Evolutionary conservation across 2,329 filamentous ascomycete species (phyloP).

Genomic region (Lithohypha guttulata): DNA sequence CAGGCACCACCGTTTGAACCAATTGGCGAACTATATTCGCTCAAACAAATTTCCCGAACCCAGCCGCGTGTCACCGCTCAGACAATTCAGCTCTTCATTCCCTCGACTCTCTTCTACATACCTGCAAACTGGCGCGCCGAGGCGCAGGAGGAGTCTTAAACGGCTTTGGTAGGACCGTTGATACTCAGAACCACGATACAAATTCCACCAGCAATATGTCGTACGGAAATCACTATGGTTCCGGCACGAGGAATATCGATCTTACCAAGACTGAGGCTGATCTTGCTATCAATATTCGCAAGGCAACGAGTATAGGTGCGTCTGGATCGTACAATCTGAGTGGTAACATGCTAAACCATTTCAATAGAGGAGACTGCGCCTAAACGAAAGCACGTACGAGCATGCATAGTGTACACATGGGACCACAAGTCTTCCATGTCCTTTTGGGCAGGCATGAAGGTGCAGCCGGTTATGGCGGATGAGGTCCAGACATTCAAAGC

Average conservation of each 20-base stretch:
- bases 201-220: slow-evolving; percentile 15
- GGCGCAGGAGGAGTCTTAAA: slow-evolving; percentile 12
- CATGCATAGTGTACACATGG: slow-evolving; percentile 98
- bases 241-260: slow-evolving; percentile 20
- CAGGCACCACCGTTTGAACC: slow-evolving; percentile 5
- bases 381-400: slow-evolving; percentile 78
- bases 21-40: neutral
- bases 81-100: too few species aligned
- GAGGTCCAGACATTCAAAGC: slow-evolving; percentile 99
- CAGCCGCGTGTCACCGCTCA: slow-evolving; percentile 7
- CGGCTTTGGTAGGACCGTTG: slow-evolving; percentile 17
- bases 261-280: slow-evolving; percentile 45
- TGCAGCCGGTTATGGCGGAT: slow-evolving; percentile 90
- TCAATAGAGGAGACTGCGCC: slow-evolving; percentile 32
- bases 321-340: too few species aligned
- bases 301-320: slow-evolving; percentile 53
- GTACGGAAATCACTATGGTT: slow-evolving; percentile 14
- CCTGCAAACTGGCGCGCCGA: neutral
- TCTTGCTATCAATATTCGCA: slow-evolving; percentile 55
- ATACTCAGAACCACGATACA: slow-evolving; percentile 11
- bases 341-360: too few species aligned
- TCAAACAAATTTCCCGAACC: slow-evolving; percentile 1
- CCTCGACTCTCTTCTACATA: neutral
- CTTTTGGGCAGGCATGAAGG: slow-evolving; percentile 78
- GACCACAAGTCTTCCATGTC: slow-evolving; percentile 91